Conservation (phyloP, 306 rosid species). For the Corylus heterophylla region DNA sequence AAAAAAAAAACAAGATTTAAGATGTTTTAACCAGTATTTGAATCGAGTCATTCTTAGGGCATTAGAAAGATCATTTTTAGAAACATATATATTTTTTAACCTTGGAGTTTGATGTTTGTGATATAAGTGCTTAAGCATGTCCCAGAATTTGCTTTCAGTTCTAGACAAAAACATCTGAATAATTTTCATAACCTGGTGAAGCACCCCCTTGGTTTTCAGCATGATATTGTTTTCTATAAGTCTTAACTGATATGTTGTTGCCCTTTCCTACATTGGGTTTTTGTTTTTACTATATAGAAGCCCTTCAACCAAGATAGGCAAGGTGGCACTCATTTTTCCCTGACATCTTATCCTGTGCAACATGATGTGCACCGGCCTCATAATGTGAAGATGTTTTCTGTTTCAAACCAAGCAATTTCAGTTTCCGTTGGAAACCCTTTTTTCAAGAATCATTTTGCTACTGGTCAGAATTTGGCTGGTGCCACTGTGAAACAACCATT, state of each 20-base stretch:
- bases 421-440: conserved; percentile 51
- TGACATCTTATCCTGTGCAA: conserved; percentile 61
- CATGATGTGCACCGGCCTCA: conserved; percentile 65
- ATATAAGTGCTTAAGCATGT: too few relatives aligned
- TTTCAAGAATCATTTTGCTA: conserved; percentile 53
- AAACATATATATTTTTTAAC: background rate
- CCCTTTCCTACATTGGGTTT: conserved; percentile 35
- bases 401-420: conserved; percentile 63
- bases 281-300: conserved; percentile 56
- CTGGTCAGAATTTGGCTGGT: conserved; percentile 55
- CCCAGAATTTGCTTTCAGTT: background rate
- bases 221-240: conserved; percentile 12
- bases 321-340: conserved; percentile 68
- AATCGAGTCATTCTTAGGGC: conserved; percentile 24
- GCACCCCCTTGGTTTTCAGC: background rate
- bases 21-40: background rate
- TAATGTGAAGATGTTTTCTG: conserved; percentile 71
- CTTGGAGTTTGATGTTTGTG: too few relatives aligned
- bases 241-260: conserved; percentile 22
- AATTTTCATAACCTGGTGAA: background rate
- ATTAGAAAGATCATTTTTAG: background rate
- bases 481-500: conserved; percentile 43
- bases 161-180: background rate
- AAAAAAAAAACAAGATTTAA: too few relatives aligned
- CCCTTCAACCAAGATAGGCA: conserved; percentile 64